Base-by-base conservation (phyloP, 495 filamentous ascomycete species). In the Penicillium subrubescens region DNA sequence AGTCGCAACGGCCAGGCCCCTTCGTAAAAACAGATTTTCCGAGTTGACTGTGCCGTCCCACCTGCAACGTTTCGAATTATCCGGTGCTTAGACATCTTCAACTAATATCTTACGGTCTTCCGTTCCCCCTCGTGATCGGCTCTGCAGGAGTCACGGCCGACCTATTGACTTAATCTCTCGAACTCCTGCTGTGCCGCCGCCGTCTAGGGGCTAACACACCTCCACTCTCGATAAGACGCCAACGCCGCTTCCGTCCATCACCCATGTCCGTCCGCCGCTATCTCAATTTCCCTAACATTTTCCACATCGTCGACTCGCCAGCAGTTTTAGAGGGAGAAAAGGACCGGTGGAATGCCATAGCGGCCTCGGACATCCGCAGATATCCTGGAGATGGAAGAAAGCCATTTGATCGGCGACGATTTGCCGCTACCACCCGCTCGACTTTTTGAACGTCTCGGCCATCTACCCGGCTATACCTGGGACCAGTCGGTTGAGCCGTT, bases 401-500 rank as follows among this genome's bases (percentile, higher is more conserved):
- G 71, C 56, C 67, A 75, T 66, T 69, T 79, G 52, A 70, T 83
- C 67, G 80, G 78, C 69, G 87, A 90, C 65, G 88, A 90, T 74
- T 77, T 87, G 70, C 82, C 88, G 72, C 86, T 89, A 68, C 87
- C 88, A 63, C 89, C 90, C 39, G 76, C 87, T 62, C 86, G 88
- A 63, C 85, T 94, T 55, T 89, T 89, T 61, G 89, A 93, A 77
- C 82, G 91, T 52, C 79, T 94, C 66, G 83, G 84, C 63, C 87
- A 90, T 65, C 78, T 94, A 62, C 82, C 89, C 29, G 90, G 89
- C 33, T 94, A 91, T 73, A 87, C 83, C 15, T 94, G 90, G 90
- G 88, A 92, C 76, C 88, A 90, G 63, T 81, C 84, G 3, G 76
- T 77, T 64, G 82, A 81, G 62, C 89, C 90, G n/a, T 88, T 90